Base-by-base conservation (phyloP, 257 asterid genomes). In the Solanum dulcamara region DNA sequence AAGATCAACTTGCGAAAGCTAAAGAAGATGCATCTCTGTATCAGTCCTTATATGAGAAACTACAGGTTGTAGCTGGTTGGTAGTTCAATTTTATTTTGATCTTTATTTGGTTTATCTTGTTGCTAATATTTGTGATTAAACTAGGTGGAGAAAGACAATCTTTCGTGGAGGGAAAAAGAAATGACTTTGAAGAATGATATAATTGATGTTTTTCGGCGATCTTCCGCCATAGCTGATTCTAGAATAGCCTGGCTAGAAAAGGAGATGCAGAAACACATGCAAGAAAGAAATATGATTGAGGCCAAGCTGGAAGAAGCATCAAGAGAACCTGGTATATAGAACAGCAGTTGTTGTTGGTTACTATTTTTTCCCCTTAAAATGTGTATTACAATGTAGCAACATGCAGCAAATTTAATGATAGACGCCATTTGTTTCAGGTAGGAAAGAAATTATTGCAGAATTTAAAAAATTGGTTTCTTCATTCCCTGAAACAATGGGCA, bases 101-200 rank as follows among this genome's bases (percentile, higher is more conserved):
- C 74, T 37, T 81, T 72, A 40, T 86, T 46, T 42, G 44, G 40
- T 64, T 70, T 46, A 7, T 80, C 26, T 64, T 51, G 66, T 50
- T 26, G 72, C 67, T 30, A 32, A 68, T 12, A 33, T 38, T 12
- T 81, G 57, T 57, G 50, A 50, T 85, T 81, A 55, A 46, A 85
- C 86, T 87, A 97, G 99, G 93, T 94, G 82, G 97, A 97, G 89
- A 93, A 93, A 90, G 98, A 97, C 79, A 89, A 89, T 86, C 92
- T 97, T 84, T 92, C 94, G 84, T 94, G 98, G 99, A 88, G 92
- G 89, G 99, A 97, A 84, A 95, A 90, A 87, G 98, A 94, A 88
- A 87, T 86, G 90, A 90, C 86, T 86, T 72, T 95, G 93, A 95
- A 94, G 94, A 93, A 82, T 87, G 99, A 97, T 68, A 84, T 93